Conservation (phyloP, 2,329 filamentous ascomycete species). For the Sclerotinia trifoliorum region DNA sequence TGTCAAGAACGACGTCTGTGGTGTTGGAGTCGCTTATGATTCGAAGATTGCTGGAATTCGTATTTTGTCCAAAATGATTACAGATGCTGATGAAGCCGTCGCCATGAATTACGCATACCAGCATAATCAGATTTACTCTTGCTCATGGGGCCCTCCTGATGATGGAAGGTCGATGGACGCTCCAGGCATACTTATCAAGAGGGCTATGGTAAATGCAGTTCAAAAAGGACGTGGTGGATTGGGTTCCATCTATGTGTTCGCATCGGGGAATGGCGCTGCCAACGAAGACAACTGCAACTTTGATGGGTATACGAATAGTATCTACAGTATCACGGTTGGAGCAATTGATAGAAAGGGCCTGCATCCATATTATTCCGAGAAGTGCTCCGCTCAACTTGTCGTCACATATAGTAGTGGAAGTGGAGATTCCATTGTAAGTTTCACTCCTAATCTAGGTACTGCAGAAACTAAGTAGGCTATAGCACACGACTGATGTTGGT, state of each 20-base stretch:
- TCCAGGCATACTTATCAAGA: constrained; percentile 81
- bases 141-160: constrained; percentile 96
- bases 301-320: constrained; percentile 98
- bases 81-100: constrained; percentile 86
- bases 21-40: constrained; percentile 93
- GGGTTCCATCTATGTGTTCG: constrained; percentile 94
- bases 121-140: constrained; percentile 95
- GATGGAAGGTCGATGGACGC: constrained; percentile 93
- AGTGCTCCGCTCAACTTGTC: constrained; percentile 91
- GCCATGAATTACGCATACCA: constrained; percentile 92
- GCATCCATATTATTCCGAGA: constrained; percentile 96
- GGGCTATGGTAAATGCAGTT: constrained; percentile 87
- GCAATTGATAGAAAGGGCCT: constrained; percentile 82
- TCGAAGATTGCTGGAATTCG: constrained; percentile 87
- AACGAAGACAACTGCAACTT: constrained; percentile 98
- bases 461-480: constrained; percentile 29
- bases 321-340: constrained; percentile 96
- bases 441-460: neutral
- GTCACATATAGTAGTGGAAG: constrained; percentile 95
- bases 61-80: constrained; percentile 87
- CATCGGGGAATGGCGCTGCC: constrained; percentile 86
- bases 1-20: constrained; percentile 88
- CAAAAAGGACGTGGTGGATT: constrained; percentile 81
- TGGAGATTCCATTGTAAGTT: constrained; percentile 72
- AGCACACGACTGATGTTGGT: constrained; percentile 94